These are phyloP conservation scores for Flaveria ramosissima DNA, from an alignment of 129 eudicot genomes.

Conservation along the genomic window DNA sequence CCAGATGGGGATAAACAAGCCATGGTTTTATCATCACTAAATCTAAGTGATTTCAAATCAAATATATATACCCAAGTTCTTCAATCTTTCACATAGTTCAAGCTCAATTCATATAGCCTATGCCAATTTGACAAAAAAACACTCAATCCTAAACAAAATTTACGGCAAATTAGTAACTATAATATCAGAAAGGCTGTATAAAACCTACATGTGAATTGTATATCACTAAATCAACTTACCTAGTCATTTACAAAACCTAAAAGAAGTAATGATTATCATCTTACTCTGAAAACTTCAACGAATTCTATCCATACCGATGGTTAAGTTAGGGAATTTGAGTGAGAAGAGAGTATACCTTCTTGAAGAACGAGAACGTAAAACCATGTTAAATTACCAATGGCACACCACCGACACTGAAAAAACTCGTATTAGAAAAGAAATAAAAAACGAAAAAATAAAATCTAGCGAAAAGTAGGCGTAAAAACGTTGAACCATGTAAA, in stretches of 20 bases:
- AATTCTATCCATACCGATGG: neutral
- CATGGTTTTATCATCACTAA: neutral
- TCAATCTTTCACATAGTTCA: neutral
- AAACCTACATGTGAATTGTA: neutral
- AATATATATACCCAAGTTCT: neutral
- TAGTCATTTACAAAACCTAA: too few species aligned
- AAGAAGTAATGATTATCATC: too few species aligned
- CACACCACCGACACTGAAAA: too few species aligned
- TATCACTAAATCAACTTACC: neutral
- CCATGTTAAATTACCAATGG: too few species aligned
- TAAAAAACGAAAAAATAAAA: too few species aligned
- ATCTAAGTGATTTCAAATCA: neutral
- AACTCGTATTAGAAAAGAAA: too few species aligned
- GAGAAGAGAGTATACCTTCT: constrained; percentile 27
- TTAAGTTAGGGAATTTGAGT: neutral
- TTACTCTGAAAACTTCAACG: neutral
- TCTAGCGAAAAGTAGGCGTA: too few species aligned
- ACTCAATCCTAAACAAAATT: neutral
- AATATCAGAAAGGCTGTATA: neutral
- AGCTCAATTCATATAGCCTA: neutral
- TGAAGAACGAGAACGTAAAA: too few species aligned
- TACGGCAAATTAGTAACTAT: neutral
- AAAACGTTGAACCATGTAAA: too few species aligned
- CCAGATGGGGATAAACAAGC: too few species aligned
- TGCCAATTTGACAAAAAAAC: neutral